Conservation (phyloP, 768 basidiomycete genomes). For the Calocybe cyanea region DNA sequence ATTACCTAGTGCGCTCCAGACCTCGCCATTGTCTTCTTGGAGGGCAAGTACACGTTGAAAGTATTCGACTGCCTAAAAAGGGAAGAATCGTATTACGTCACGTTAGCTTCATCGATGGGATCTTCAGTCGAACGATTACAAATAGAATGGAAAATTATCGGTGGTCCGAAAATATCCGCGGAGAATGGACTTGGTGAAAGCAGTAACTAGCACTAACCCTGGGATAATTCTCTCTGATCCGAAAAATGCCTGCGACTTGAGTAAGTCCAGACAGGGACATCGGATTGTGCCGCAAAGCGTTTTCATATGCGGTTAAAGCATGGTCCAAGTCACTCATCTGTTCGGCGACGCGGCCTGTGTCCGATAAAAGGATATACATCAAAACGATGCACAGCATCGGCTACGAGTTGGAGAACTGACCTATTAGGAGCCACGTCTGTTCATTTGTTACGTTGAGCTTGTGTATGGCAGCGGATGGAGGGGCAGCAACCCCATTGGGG, state of each 20-base stretch:
- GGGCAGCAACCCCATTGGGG: slow-evolving; percentile 26
- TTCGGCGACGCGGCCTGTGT: slow-evolving; percentile 85
- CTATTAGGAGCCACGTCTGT: slow-evolving; percentile 93
- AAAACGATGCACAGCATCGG: slow-evolving; percentile 12
- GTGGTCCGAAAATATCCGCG: slow-evolving; percentile 32
- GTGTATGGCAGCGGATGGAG: slow-evolving; percentile 50
- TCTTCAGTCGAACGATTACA: slow-evolving; percentile 26
- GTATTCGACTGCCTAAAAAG: slow-evolving; percentile 85
- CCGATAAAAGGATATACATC: slow-evolving; percentile 20
- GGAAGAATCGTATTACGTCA: slow-evolving; percentile 26
- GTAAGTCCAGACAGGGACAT: slow-evolving; percentile 86
- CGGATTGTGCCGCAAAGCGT: slow-evolving; percentile 93
- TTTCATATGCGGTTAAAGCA: slow-evolving; percentile 90
- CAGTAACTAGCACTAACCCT: slow-evolving; percentile 55
- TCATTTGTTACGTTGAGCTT: slow-evolving; percentile 86
- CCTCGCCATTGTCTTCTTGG: slow-evolving; percentile 96
- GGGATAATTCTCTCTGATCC: slow-evolving; percentile 96
- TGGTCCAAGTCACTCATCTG: slow-evolving; percentile 94
- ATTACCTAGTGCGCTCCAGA: slow-evolving; percentile 92
- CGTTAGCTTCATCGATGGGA: slow-evolving; percentile 22
- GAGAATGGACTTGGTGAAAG: slow-evolving; percentile 24
- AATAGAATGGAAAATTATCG: slow-evolving; percentile 23
- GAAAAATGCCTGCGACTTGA: slow-evolving; percentile 92
- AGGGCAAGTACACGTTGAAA: slow-evolving; percentile 89
- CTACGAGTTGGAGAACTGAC: slow-evolving; percentile 31